Evolutionary conservation across 495 filamentous ascomycete species (phyloP), one percentile per base, ranked within the genome.

Genomic region (Physcia stellaris): DNA sequence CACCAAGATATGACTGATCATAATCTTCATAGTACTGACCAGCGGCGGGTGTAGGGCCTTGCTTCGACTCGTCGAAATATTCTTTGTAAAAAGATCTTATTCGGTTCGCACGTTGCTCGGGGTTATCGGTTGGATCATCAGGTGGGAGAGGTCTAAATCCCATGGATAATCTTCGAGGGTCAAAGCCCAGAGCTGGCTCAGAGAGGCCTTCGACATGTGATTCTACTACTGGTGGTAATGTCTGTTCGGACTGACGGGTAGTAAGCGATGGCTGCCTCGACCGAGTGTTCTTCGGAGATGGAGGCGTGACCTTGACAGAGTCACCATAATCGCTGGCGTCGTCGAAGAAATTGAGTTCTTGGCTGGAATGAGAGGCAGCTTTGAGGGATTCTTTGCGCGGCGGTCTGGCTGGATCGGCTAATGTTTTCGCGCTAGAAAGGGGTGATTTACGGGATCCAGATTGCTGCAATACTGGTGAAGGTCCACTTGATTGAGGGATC

Each of bases 81-180:
- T 96, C 90, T 57, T 94, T 94, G 63, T 98, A 98, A 63, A 98
- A 98, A 18, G 92, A 96, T 48, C 90, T 75, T 46, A 98, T 96
- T 17, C 92, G 75, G 61, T 94, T 95, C 43, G 90, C 90, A 54
- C 90, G 75, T 59, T 88, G 75, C 61, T 96, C 90, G 2, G 90
- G 83, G 53, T 93, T 83, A 46, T 86, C 82, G 21, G 67, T 57
- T n/a, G 86, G 83, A 24, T 83, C 80, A 49, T 87, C 82, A 36
- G 86, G 85, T 3, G 90, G 90, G 24, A 98, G 70, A 31, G 90
- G 90, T n/a, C 92, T 79, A 50, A 93, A 71, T 19, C 87, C 86
- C 52, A 95, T 80, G 9, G 86, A 94, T 42, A 92, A 60, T 41
- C 87, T 76, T 31, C 72, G 73, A 35, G 71, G 70, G 49, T 90